A percentile compares a stretch with the other conserved stretches of the same genome.
These are phyloP conservation scores for Hysterium pulicare DNA, from an alignment of 2,329 filamentous ascomycete genomes.

Conservation along the genomic window DNA sequence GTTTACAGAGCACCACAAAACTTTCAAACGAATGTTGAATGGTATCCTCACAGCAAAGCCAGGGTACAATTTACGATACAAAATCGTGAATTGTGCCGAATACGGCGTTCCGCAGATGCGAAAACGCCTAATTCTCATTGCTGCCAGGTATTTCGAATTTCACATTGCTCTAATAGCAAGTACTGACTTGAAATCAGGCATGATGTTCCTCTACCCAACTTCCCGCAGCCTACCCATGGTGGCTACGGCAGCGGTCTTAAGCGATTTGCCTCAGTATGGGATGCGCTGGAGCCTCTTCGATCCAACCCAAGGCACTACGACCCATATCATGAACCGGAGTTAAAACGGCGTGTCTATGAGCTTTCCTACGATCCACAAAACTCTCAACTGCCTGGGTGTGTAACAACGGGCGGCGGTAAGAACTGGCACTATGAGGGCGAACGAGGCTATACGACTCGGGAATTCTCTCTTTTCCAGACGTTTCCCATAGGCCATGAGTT, in stretches of 20 bases:
- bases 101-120: conserved; percentile 24
- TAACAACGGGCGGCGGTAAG: conserved; percentile 15
- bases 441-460: conserved; percentile 17
- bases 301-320: conserved; percentile 8
- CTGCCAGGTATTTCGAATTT: conserved; percentile 21
- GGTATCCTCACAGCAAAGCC: conserved; percentile 8
- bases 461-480: conserved; percentile 16
- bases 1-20: conserved; percentile 7
- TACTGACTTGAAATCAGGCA: no score
- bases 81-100: conserved; percentile 13
- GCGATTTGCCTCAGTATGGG: conserved; percentile 13
- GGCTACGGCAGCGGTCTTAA: conserved; percentile 17
- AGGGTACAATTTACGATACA: conserved; percentile 26
- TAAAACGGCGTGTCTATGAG: conserved; percentile 2
- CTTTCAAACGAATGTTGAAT: conserved; percentile 14
- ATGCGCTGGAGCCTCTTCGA: conserved; percentile 17
- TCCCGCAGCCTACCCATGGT: conserved; percentile 26
- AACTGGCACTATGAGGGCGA: conserved; percentile 15
- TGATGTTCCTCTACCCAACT: conserved; percentile 25
- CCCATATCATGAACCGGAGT: conserved; percentile 16
- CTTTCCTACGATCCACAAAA: conserved; percentile 8
- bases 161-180: no score
- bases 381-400: conserved; percentile 9
- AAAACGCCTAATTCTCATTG: conserved; percentile 26
- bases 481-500: conserved; percentile 14